Base-by-base conservation (phyloP, 1,139 yeast genomes). In the Blastobotrys raffinosifermentans region DNA sequence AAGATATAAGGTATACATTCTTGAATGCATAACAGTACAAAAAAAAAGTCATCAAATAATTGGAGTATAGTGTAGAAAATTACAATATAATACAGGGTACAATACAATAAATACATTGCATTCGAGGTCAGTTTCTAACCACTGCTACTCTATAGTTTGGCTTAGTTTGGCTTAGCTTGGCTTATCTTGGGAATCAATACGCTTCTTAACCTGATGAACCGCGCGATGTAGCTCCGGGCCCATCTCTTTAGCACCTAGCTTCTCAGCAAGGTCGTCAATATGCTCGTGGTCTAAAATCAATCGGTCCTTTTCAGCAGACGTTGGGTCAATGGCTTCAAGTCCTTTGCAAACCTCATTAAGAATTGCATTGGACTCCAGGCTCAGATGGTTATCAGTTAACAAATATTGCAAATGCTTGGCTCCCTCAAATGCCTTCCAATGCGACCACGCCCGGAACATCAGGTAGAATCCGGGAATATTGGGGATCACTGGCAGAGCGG, bases 391-490 rank as follows among this genome's bases (percentile, higher is more conserved):
- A 19, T 53, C 54, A 11, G 53, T 64, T 27, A 75, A 58, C 44
- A 81, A 61, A 48, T 73, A 73, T 29, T 67, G 61, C 48, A 86
- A 61, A 53, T 85, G 94, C 47, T 70, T 67, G 6, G 86, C 84
- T 0, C 96, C 96, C 38, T 74, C 59, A 42, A 74, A 67, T 1
- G 96, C 96, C 54, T 82, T 84, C 54, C 78, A 69, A 57, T 89
- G 85, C 54, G 96, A 85, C 63, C 86, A 91, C 14, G 83, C 70
- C 47, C 98, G 70, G 59, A 82, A 91, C 4, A 83, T 69, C 31
- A 89, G 61, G 55, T 87, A 91, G 51, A 91, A 81, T 0, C 96
- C 96, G 0, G 98, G 98, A n/a, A 91, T 74, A 50, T 91, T 91
- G 14, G 98, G 98, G 1, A 89, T 58, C n/a, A 89, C 69, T 0